Base-by-base conservation (phyloP, 306 rosid species). In the Biancaea sappan region DNA sequence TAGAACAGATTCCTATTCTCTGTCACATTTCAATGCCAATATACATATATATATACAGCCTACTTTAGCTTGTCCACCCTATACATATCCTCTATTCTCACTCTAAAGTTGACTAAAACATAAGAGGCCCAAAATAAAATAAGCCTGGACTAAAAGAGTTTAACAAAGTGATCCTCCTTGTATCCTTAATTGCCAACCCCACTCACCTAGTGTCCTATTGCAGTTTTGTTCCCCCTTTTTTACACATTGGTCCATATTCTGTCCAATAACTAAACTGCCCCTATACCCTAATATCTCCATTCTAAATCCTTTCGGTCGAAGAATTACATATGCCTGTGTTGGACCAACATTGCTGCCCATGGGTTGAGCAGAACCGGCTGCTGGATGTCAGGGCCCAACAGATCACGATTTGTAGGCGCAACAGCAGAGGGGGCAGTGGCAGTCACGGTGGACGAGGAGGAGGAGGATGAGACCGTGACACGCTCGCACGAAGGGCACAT, bases 401-500 rank as follows among this genome's bases (percentile, higher is more conserved):
- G 83, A 66, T 80, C 85, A 46, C 79, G 69, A 40, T 72, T 78
- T 0, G 74, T 56, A 0, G 71, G 72, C 9, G 69, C 58, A 0
- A 31, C 57, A 2, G 41, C 24, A 8, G 89, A 62, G 51, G 86
- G 62, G 53, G 28, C 21, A 25, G 48, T 1, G 67, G 81, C 54
- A 2, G 76, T 41, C 0, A 87, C 65, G 0, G 83, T 75, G 14
- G 96, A 34, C 0, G 89, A 70, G 8, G 89, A 85, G 0, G 88
- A 75, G 9, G 97, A 41, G 0, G 88, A 84, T 8, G 96, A 77
- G 53, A 82, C 89, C 0, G 88, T 86, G 3, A 91, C 94, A 0
- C 96, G 94, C 88, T 94, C 92, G 1, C 99, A 94, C 0, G 96
- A 89, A 58, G 99, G 97, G 79, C 99, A 94, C 95, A 94, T 92